Evolutionary conservation across 495 filamentous ascomycete genomes (phyloP).

Genomic region (Penicillium cataractarum): DNA sequence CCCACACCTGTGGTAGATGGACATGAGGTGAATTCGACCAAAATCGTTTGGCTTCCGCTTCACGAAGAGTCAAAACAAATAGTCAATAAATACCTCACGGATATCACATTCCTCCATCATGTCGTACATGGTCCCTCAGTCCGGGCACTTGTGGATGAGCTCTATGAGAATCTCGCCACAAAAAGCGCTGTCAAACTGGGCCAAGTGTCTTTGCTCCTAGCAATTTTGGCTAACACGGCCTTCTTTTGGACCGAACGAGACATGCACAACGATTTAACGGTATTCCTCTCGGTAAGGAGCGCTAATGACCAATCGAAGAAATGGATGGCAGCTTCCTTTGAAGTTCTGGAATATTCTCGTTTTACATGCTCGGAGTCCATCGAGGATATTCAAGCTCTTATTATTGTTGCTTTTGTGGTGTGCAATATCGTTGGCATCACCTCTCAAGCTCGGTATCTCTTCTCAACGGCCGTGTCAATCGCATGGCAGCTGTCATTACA

Average conservation of each 20-base stretch:
- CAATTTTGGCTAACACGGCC: constrained; percentile 47
- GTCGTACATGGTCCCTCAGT: constrained; percentile 44
- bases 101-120: constrained; percentile 45
- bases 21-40: background rate
- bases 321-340: constrained; percentile 44
- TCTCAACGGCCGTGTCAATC: constrained; percentile 32
- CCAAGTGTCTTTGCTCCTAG: constrained; percentile 45
- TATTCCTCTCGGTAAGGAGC: constrained; percentile 37
- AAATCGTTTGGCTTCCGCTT: constrained; percentile 44
- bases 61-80: constrained; percentile 43
- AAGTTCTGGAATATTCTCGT: constrained; percentile 43
- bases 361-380: constrained; percentile 32
- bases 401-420: constrained; percentile 43
- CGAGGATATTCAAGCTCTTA: constrained; percentile 48
- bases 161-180: constrained; percentile 36
- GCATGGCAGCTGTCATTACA: constrained; percentile 47
- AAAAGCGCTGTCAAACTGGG: constrained; percentile 30
- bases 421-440: constrained; percentile 46
- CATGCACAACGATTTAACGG: constrained; percentile 12
- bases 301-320: constrained; percentile 32
- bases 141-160: constrained; percentile 35
- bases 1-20: too few species aligned
- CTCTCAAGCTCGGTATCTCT: constrained; percentile 35
- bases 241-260: constrained; percentile 40
- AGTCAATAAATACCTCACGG: constrained; percentile 45